These are phyloP conservation scores for Cryptomeria japonica DNA, from an alignment of 75 land plant species.

Conservation along the genomic window DNA sequence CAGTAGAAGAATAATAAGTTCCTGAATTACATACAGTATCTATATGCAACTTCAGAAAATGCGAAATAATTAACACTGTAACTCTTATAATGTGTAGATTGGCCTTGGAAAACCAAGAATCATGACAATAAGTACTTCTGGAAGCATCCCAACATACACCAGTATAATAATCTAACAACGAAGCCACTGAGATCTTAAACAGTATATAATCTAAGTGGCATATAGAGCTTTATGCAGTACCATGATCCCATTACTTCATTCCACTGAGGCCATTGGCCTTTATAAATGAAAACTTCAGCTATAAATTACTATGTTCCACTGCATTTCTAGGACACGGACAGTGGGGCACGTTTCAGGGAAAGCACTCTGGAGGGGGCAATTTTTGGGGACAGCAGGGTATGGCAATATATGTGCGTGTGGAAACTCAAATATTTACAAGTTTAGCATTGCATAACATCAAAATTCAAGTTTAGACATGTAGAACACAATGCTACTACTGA, in stretches of 20 bases:
- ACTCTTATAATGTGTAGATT: neutral
- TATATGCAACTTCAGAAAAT: neutral
- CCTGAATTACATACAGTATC: neutral
- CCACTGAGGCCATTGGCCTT: neutral
- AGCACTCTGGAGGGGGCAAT: no score
- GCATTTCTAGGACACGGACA: no score
- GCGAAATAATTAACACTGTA: neutral
- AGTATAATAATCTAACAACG: neutral
- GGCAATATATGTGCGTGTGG: no score
- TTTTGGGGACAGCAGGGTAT: no score
- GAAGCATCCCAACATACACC: neutral
- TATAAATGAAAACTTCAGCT: neutral
- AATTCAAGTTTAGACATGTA: no score
- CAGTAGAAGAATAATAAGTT: neutral
- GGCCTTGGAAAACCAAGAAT: neutral
- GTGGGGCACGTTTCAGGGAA: no score
- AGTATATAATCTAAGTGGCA: neutral
- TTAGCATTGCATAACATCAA: no score
- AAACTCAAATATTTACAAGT: no score
- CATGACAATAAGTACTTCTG: neutral
- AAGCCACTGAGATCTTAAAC: neutral
- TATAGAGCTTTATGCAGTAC: neutral
- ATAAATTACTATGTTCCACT: no score
- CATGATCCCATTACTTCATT: neutral
- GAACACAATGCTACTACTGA: no score